phyloP scores from a whole-genome alignment of 1,284 basidiomycete genomes.

The Cystobasidiaceae sp. region DNA sequence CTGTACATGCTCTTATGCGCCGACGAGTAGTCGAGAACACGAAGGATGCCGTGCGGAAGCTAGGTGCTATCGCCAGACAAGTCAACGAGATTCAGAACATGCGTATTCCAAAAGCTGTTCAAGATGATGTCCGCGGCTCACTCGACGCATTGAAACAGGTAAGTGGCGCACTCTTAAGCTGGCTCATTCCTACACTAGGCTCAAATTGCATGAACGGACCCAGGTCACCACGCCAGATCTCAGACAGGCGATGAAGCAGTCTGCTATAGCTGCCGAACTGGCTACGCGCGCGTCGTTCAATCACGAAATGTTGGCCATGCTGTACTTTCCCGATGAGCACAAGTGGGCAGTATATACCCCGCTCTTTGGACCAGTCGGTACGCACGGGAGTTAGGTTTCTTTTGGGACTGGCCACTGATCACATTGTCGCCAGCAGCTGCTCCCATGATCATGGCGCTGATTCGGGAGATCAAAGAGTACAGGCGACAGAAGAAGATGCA shows the following conservation, averaged over 20 bases:
- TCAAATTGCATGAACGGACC: too few species aligned
- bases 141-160: constrained; percentile 68
- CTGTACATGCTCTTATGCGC: constrained; percentile 69
- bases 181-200: neutral
- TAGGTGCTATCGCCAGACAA: constrained; percentile 72
- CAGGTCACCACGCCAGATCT: neutral
- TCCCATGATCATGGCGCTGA: constrained; percentile 36
- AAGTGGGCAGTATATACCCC: constrained; percentile 92
- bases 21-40: constrained; percentile 67
- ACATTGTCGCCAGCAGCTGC: constrained; percentile 22
- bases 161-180: constrained; percentile 35
- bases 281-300: constrained; percentile 91
- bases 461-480: constrained; percentile 34
- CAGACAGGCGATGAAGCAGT: constrained; percentile 8
- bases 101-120: constrained; percentile 74
- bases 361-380: constrained; percentile 65
- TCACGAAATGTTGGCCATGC: constrained; percentile 86
- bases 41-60: constrained; percentile 62
- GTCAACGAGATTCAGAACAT: constrained; percentile 81
- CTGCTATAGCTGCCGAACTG: neutral
- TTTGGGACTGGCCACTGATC: neutral
- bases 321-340: constrained; percentile 96
- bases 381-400: neutral
- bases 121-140: constrained; percentile 63
- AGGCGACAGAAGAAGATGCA: constrained; percentile 52